Conservation (phyloP, 805 yeast genomes). For the Diddensiella transvaalensis region DNA sequence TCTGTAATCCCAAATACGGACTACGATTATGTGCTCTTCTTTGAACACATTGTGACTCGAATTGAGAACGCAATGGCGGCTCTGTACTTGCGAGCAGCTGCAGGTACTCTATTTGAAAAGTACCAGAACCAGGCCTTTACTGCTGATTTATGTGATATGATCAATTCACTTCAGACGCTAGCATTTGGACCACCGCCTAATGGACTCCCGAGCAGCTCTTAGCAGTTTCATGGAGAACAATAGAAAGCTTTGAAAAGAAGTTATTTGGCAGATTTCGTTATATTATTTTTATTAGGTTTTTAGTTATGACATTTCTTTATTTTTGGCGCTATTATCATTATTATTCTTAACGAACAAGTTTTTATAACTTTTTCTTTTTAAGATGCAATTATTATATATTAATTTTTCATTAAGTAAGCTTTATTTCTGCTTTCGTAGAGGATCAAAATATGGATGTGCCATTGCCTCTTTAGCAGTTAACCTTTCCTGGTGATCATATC, state of each 20-base stretch:
- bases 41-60: slow-evolving; percentile 32
- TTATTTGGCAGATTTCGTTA: too few relatives aligned
- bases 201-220: too few relatives aligned
- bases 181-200: not conserved
- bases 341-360: not conserved
- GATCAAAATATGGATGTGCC: slow-evolving; percentile 50
- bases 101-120: slow-evolving; percentile 6
- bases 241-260: too few relatives aligned
- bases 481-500: slow-evolving; percentile 86
- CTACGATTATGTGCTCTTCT: slow-evolving; percentile 23
- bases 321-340: too few relatives aligned
- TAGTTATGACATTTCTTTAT: too few relatives aligned
- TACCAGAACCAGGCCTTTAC: slow-evolving; percentile 4
- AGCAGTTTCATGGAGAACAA: too few relatives aligned
- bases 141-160: slow-evolving; percentile 7
- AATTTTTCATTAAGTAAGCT: not conserved
- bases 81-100: slow-evolving; percentile 25
- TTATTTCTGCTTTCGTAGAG: slow-evolving; percentile 25
- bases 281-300: too few relatives aligned
- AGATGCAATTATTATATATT: not conserved
- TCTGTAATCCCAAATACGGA: slow-evolving; percentile 25
- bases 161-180: slow-evolving; percentile 1
- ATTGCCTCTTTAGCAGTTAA: slow-evolving; percentile 86
- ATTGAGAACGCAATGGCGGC: slow-evolving; percentile 32
- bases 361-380: not conserved